Conservation (phyloP, 345 rosid species). For the Litchi chinensis region DNA sequence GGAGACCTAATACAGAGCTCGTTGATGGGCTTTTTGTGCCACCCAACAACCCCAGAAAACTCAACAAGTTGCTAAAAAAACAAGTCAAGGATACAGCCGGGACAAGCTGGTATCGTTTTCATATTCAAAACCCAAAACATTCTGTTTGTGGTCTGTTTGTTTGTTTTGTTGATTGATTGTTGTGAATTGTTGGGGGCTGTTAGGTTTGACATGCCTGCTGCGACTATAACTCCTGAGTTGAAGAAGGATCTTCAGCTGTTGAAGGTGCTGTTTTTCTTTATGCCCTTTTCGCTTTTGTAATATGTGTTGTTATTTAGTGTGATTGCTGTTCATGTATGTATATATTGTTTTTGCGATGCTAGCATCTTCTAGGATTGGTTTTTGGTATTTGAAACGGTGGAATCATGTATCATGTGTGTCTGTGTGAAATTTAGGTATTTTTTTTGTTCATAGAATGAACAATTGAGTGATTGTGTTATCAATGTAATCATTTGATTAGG, state of each 20-base stretch:
- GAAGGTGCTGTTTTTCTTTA: constrained; percentile 49
- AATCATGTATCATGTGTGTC: too few relatives aligned
- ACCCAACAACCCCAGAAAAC: constrained; percentile 66
- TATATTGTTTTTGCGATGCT: neutral
- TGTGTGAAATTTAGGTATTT: too few relatives aligned
- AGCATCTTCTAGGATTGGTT: neutral
- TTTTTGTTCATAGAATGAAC: too few relatives aligned
- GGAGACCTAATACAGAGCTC: constrained; percentile 64
- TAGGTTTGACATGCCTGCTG: constrained; percentile 98
- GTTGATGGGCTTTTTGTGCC: constrained; percentile 83
- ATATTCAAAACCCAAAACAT: neutral
- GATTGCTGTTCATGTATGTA: neutral
- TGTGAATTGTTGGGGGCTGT: neutral
- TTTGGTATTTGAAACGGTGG: neutral
- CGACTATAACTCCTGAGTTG: constrained; percentile 78
- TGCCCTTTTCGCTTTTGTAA: neutral
- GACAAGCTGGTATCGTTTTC: constrained; percentile 51
- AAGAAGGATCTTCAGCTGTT: constrained; percentile 87
- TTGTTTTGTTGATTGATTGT: constrained; percentile 8
- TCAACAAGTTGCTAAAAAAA: constrained; percentile 66
- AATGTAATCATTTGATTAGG: neutral
- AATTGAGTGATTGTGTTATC: too few relatives aligned
- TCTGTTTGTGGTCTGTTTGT: neutral
- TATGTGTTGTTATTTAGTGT: neutral
- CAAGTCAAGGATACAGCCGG: constrained; percentile 78